Percentiles rank a stretch among this genome's conserved stretches.
Evolutionary conservation across 2,329 filamentous ascomycete genomes (phyloP).

Genomic region (Calonectria crousiana): DNA sequence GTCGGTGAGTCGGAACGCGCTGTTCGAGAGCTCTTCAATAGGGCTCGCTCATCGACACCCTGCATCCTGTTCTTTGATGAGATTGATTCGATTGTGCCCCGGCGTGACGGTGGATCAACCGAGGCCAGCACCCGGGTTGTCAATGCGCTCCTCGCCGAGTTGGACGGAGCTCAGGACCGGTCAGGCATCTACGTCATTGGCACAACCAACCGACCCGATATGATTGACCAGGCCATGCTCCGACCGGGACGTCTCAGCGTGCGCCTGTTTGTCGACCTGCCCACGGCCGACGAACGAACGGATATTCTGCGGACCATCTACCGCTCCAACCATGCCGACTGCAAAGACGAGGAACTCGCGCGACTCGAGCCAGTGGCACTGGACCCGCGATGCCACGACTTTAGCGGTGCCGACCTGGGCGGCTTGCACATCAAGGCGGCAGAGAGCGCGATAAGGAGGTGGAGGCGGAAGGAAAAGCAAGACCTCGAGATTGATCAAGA

Average conservation of each 20-base stretch:
- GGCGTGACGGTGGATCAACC: slow-evolving; percentile 80
- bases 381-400: slow-evolving; percentile 77
- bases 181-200: slow-evolving; percentile 94
- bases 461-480: slow-evolving; percentile 46
- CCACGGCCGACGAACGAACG: slow-evolving; percentile 80
- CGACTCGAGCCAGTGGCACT: slow-evolving; percentile 74
- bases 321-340: slow-evolving; percentile 54
- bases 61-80: slow-evolving; percentile 99
- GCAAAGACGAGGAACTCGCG: slow-evolving; percentile 60
- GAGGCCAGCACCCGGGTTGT: slow-evolving; percentile 92
- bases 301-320: slow-evolving; percentile 84
- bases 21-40: slow-evolving; percentile 90
- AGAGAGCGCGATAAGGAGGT: slow-evolving; percentile 60
- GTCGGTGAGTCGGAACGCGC: slow-evolving; percentile 96
- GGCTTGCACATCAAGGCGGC: slow-evolving; percentile 62
- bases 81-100: slow-evolving; percentile 90
- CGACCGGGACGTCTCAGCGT: slow-evolving; percentile 91
- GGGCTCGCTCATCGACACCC: slow-evolving; percentile 86
- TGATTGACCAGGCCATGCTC: slow-evolving; percentile 96
- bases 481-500: slow-evolving; percentile 45
- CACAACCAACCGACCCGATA: slow-evolving; percentile 94
- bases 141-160: slow-evolving; percentile 93
- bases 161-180: slow-evolving; percentile 86
- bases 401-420: slow-evolving; percentile 76
- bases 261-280: slow-evolving; percentile 89